These are phyloP conservation scores for Globisporangium nagaii DNA, from an alignment of 352 stramenopile species.

Conservation along the genomic window DNA sequence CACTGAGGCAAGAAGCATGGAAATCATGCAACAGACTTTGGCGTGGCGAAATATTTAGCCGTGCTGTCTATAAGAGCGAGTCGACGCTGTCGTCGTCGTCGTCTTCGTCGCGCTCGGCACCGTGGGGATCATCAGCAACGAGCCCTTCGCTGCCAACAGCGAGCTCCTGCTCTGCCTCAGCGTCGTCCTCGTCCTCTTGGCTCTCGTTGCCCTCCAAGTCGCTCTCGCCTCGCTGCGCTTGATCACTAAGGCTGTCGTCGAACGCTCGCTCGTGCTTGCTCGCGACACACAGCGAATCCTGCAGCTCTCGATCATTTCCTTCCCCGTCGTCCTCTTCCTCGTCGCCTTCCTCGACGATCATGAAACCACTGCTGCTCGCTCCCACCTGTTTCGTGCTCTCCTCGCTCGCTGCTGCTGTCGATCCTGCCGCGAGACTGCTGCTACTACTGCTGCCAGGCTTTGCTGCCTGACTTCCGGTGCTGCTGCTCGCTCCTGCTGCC, in stretches of 20 bases:
- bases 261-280: background rate
- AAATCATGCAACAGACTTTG: too few relatives aligned
- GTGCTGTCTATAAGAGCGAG: background rate
- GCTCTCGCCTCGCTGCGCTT: too few relatives aligned
- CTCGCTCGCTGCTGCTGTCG: background rate
- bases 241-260: too few relatives aligned
- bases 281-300: background rate
- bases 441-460: background rate
- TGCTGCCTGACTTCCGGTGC: background rate
- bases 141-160: too few relatives aligned
- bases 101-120: too few relatives aligned
- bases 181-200: too few relatives aligned
- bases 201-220: too few relatives aligned
- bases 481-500: background rate
- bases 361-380: background rate
- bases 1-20: too few relatives aligned
- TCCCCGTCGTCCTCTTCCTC: background rate
- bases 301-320: slow-evolving; percentile 1
- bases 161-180: too few relatives aligned
- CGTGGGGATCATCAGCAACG: too few relatives aligned
- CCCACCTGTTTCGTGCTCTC: background rate
- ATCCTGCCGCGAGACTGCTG: background rate
- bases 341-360: slow-evolving; percentile 9
- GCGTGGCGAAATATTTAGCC: too few relatives aligned
- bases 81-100: background rate